Evolutionary conservation across 2,329 filamentous ascomycete genomes (phyloP).

Genomic region (Bisporella sp.): DNA sequence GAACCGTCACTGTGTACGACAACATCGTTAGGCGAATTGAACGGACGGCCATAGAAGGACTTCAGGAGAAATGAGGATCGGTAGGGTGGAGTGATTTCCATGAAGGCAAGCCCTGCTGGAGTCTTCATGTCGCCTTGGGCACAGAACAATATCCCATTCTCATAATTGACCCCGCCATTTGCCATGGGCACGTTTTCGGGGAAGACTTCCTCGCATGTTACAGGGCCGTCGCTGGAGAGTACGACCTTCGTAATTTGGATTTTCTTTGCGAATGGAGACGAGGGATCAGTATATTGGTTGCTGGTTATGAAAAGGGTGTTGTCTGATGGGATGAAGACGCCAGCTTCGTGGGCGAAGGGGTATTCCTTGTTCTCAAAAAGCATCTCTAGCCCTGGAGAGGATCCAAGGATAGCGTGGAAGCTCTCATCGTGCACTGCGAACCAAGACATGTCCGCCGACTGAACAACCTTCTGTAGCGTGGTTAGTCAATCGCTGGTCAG

Average conservation of each 20-base stretch:
- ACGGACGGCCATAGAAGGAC: constrained; percentile 50
- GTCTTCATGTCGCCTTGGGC: constrained; percentile 12
- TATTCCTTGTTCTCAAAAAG: constrained; percentile 23
- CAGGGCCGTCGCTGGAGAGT: neutral
- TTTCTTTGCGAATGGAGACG: neutral
- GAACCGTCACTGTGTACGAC: constrained; percentile 46
- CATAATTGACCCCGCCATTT: constrained; percentile 17
- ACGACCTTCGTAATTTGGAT: constrained; percentile 13
- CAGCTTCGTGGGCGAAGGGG: constrained; percentile 45
- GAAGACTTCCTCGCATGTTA: constrained; percentile 3
- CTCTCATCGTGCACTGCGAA: neutral
- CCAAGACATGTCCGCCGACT: neutral
- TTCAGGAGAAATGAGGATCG: constrained; percentile 41
- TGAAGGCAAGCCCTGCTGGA: constrained; percentile 15
- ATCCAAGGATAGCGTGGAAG: constrained; percentile 1
- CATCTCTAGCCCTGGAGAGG: constrained; percentile 32
- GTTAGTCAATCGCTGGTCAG: too few species aligned
- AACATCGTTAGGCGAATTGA: constrained; percentile 54
- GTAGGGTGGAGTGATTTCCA: constrained; percentile 14
- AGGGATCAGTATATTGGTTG: constrained; percentile 1
- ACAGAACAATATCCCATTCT: constrained; percentile 19
- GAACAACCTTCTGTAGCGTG: too few species aligned
- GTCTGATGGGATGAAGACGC: constrained; percentile 33
- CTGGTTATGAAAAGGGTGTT: constrained; percentile 15
- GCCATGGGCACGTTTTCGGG: constrained; percentile 14